Base-by-base conservation (phyloP, 495 filamentous ascomycete species). In the Trypethelium eluteriae region DNA sequence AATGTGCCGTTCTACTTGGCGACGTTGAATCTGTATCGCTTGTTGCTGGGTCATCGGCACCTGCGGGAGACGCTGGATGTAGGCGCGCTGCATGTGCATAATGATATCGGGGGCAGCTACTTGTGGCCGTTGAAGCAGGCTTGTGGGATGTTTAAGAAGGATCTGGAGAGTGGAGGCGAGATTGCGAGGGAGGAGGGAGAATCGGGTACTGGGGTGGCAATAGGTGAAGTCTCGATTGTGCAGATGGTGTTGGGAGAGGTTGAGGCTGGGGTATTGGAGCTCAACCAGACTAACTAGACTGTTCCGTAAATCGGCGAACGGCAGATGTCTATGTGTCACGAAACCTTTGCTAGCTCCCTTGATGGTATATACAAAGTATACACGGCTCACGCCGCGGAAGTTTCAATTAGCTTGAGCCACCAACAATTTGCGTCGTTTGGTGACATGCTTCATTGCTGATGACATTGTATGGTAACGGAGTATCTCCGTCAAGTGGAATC, bases 11-110 rank as follows among this genome's bases (percentile, higher is more conserved):
- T 82, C 63, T 77, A 80, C 49, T 75, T 84, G 56, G 77, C 82
- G 0, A 74, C 78, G 0, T 72, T 83, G n/a, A 84, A 84, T 70
- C 80, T 85, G 62, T 77, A 83, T 59, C 80, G 77, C 67, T 77
- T 84, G 39, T 74, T 84, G 11, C 68, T 83, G 7, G 67, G 70
- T 69, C 83, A 78, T 2, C 79, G 81, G 62, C 78, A 82, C 65
- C 72, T 86, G 62, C 82, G 84, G 74, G 72, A 76, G 61, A 71
- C 74, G 36, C 70, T 76, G 11, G 73, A 71, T 39, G 78, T 80
- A 25, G 74, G 77, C 5, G 79, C 79, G 2, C 77, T 87, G 32
- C 78, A 82, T 67, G 78, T 76, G 64, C 72, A 81, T 16, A 67
- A 44, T 34, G 69, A 74, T 34, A 67, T 79, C 12, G 70, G 72